phyloP scores from a whole-genome alignment of 345 rosid genomes.

The Hibiscus syriacus region DNA sequence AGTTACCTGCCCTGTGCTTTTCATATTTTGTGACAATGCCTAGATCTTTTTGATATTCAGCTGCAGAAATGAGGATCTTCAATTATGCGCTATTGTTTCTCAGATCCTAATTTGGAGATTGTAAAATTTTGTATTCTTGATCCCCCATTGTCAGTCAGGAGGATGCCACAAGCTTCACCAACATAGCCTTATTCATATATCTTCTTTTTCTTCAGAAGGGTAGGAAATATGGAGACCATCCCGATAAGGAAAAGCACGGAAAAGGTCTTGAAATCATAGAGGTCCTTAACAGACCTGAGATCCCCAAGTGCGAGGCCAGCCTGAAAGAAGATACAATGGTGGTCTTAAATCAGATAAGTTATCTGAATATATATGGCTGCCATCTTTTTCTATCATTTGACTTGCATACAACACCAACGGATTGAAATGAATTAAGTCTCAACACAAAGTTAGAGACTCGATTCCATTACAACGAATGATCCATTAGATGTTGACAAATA shows the following conservation, averaged over 20 bases:
- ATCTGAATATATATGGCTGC: not conserved
- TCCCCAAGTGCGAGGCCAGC: slow-evolving; percentile 87
- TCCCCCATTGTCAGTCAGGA: not conserved
- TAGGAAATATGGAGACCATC: slow-evolving; percentile 36
- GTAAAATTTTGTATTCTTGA: slow-evolving; percentile 11
- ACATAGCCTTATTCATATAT: slow-evolving; percentile 40
- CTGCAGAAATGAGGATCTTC: too few relatives aligned
- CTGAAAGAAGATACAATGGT: slow-evolving; percentile 21
- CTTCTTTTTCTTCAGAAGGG: slow-evolving; percentile 68
- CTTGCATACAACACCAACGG: not conserved
- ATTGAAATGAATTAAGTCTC: not conserved
- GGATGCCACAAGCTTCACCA: not conserved
- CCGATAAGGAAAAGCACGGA: too few relatives aligned
- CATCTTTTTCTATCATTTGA: not conserved
- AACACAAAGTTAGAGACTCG: not conserved
- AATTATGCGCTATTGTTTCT: too few relatives aligned
- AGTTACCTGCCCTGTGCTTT: not conserved
- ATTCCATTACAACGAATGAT: not conserved
- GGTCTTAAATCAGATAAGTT: not conserved
- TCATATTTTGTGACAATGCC: not conserved
- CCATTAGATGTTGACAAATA: not conserved
- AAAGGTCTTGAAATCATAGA: slow-evolving; percentile 4
- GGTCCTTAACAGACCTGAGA: slow-evolving; percentile 71
- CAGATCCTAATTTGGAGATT: not conserved
- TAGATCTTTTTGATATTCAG: not conserved